Evolutionary conservation across 805 yeast species (phyloP), one percentile per base, ranked within the genome.

Genomic region (Barnettozyma vustinii): DNA sequence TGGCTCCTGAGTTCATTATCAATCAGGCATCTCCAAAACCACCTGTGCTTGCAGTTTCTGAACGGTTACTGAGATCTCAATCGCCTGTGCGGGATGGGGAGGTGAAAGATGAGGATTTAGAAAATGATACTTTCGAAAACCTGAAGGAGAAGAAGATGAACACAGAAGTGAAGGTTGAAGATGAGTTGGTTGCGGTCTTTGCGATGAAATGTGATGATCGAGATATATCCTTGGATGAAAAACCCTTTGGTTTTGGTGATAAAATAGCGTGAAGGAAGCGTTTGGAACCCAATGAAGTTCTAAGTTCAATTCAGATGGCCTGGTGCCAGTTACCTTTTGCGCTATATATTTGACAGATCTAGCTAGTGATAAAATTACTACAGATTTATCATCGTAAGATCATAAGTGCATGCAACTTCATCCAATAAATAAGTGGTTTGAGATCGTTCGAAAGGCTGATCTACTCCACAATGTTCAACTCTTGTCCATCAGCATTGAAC

Each of bases 1-100:
- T 81, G 82, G 72, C 81, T 63, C 84, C 84, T 36, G 68, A 66
- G 25, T 46, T 60, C 0, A 49, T 58, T 16, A 50, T 55, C 2
- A 13, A 8, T 9, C 19, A 9, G 13, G 46, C 51, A 10, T 12
- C 20, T 2, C 42, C 51, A 9, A 40, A 52, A 2, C 41, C 46
- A n/a, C 18, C 30, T 5, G 25, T 7, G 6, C 8, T 36, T 8
- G 10, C 42, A 13, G 23, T 9, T 7, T 20, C 19, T 6, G 50
- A 23, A 9, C 51, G 60, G 35, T 42, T 49, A 6, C 49, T 59
- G 7, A 52, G 62, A 45, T 56, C 61, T 3, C 15, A 25, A 8
- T 40, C 32, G n/a, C 33, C 43, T 3, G 33, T 15, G 8, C 8
- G n/a, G n/a, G 12, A 15, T 12, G 33, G 12, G 33, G 12, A 30